Base-by-base conservation (phyloP, 257 asterid species). In the Phtheirospermum japonicum region DNA sequence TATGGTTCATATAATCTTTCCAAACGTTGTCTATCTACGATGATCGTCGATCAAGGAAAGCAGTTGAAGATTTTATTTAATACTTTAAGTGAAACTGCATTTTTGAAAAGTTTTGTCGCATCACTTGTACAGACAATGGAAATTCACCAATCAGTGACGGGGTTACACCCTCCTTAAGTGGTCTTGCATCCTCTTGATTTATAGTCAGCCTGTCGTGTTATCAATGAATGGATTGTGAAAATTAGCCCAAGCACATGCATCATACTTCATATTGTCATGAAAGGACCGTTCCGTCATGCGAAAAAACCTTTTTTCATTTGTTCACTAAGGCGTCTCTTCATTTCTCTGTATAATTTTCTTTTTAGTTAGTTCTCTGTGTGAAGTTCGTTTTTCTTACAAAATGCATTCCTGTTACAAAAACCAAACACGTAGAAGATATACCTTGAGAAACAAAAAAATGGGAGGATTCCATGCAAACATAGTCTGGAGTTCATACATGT, bases 91-190 rank as follows among this genome's bases (percentile, higher is more conserved):
- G 85, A 72, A 72, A 80, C 72, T 69, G 63, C 70, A 37, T 89
- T 92, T 64, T 75, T 83, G 93, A 92, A 87, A 77, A 73, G 65
- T 70, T 92, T 89, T 81, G 99, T 96, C 33, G 95, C 94, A 62
- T 72, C 80, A 68, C 95, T 92, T 77, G 90, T 92, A 66, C 99
- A 92, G 86, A 68, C 83, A 66, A 89, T 89, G 96, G 99, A 92
- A 76, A 85, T 70, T 76, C 82, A 75, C 76, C 90, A 80, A 64
- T 76, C 95, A 23, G 60, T 73, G 53, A 65, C 80, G 80, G 71
- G 80, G 91, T 70, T 73, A 83, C 73, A 83, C 95, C 76, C 89
- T 89, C 59, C 79, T 89, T 32, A 83, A 76, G 72, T 92, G 99
- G 99, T 86, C 99, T 36, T 87, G 87, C 73, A 75, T 85, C 68